Base-by-base conservation (phyloP, 495 filamentous ascomycete genomes). In the Lindgomyces ingoldianus region DNA sequence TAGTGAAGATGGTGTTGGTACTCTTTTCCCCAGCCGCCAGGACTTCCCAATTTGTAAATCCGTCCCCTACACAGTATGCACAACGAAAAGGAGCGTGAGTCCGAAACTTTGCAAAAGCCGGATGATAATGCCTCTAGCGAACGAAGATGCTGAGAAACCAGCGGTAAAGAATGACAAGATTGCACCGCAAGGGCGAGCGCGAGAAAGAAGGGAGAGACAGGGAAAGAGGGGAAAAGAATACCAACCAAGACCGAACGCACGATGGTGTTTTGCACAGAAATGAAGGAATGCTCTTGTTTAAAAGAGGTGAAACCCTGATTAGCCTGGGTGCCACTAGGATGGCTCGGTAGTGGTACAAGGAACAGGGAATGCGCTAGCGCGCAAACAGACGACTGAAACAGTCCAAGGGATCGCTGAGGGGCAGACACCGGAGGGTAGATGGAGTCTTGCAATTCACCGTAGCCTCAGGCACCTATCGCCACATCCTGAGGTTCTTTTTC, bases 241-340 rank as follows among this genome's bases (percentile, higher is more conserved):
- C 22, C 26, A 27, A 46, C 44, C 59, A 65, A 60, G 36, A 41
- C 55, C 46, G 56, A 42, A 46, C 55, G 39, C 16, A 21, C 56
- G 47, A 54, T 45, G 33, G 62, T 57, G 33, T 39, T 65, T 60
- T 55, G 48, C 36, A 57, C 47, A 29, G 63, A 65, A 47, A 65
- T 65, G 63, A 65, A 65, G 63, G 63, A 65, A 65, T 60, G 63
- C 63, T 57, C 26, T 21, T 33, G 53, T 55, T 60, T 60, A 47
- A 54, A 65, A 65, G 57, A 60, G 44, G 49, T 65, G 63, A 65
- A 65, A 65, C 63, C 39, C 2, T 11, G 56, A 60, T 65, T 54
- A 56, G 33, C 48, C 63, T 33, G 6, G 50, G 21, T 9, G 21
- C 60, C 25, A 33, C 33, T 18, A 29, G 60, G 22, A 29, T 52